Evolutionary conservation across 2,329 filamentous ascomycete species (phyloP), one percentile per base, ranked within the genome.

Genomic region (Colletotrichum zoysiae): DNA sequence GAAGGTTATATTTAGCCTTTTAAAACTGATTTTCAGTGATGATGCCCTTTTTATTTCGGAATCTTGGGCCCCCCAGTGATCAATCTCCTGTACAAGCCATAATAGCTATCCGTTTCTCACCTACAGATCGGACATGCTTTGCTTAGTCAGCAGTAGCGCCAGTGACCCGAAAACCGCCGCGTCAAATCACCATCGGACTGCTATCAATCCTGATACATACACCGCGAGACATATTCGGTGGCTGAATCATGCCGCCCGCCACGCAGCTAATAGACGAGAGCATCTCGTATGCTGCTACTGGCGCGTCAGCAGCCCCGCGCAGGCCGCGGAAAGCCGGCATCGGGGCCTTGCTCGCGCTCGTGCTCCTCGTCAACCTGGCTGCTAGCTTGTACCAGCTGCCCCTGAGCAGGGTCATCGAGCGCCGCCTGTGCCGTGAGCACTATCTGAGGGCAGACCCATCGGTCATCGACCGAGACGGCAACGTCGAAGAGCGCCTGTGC

Each of bases 401-500:
- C 0, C 78, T 85, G 6, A 86, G 83, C 64, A 79, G 84, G 26
- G 79, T 86, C 7, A 79, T 87, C 33, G 85, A 87, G 76, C 78
- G 80, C 30, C 81, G 84, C 1, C 78, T 87, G 7, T 90, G 88
- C 67, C 78, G 81, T 33, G 84, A 86, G 26, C 84, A 87, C 76
- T 90, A 89, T 75, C 70, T 70, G 18, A 73, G 65, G 9, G 77
- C 81, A 3, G 82, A 87, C 12, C 84, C 84, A 56, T 78, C 70
- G 4, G 67, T 71, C 2, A 59, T 73, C 20, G 70, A 67, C 6
- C 16, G 23, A 0, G 80, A 82, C 63, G 84, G 84, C 5, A 78
- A 78, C 30, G 78, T 90, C 1, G 81, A 84, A 1, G 88, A 90
- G 77, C 78, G 82, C 69, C 76, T 87, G 4, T 90, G 88, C 78